Conservation (phyloP, 208 protist species). For the Acanthamoeba culbertsoni region DNA sequence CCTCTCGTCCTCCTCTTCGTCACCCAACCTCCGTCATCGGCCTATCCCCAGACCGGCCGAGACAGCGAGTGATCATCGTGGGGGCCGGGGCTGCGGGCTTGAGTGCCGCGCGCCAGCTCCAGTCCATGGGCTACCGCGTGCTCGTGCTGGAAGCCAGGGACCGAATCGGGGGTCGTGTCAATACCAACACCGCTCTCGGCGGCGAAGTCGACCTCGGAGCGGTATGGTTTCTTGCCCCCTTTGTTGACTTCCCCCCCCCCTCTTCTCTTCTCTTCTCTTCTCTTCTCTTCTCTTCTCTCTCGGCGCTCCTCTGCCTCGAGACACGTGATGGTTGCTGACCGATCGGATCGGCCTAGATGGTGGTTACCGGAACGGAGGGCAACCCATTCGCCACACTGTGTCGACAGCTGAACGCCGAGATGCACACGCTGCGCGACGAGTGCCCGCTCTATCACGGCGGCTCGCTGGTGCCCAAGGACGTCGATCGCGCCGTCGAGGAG, state of each 20-base stretch:
- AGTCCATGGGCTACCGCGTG: background rate
- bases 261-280: too few relatives aligned
- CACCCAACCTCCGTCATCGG: background rate
- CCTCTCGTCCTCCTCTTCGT: background rate
- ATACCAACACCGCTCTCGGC: background rate
- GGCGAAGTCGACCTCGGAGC: conserved; percentile 36
- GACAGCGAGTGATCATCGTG: conserved; percentile 48
- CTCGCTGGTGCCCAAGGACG: background rate
- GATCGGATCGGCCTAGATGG: background rate
- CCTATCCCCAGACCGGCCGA: background rate
- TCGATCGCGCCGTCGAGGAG: background rate
- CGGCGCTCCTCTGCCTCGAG: background rate
- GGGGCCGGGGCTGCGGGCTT: conserved; percentile 63
- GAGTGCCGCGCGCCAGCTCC: conserved; percentile 29
- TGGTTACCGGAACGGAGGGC: conserved; percentile 20
- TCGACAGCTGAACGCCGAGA: background rate
- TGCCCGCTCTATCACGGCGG: background rate
- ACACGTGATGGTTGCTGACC: background rate
- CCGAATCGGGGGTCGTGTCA: conserved; percentile 24
- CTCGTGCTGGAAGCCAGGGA: conserved; percentile 60
- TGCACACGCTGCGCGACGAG: background rate
- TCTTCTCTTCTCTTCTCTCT: too few relatives aligned
- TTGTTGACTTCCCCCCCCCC: too few relatives aligned
- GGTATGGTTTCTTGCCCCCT: background rate
- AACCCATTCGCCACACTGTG: conserved; percentile 22